Conservation (phyloP, 257 asterid genomes). For the Marsdenia floribunda region DNA sequence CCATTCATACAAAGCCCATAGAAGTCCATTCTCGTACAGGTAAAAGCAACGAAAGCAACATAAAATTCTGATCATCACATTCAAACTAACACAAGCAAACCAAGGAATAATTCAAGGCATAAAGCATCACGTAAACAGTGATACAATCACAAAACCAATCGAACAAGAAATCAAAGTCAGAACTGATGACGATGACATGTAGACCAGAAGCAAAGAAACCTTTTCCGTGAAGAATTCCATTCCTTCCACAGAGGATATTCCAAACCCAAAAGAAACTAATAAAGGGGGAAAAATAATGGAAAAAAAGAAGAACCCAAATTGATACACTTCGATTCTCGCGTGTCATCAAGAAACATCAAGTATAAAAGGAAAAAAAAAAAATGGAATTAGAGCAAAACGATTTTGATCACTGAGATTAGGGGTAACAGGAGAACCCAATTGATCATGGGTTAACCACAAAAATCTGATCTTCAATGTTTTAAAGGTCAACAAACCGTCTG, state of each 20-base stretch:
- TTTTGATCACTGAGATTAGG: slow-evolving; percentile 6
- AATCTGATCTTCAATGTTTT: slow-evolving; percentile 33
- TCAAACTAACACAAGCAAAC: neutral
- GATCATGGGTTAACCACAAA: slow-evolving; percentile 42
- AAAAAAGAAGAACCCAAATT: slow-evolving; percentile 15
- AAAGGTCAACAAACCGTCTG: slow-evolving; percentile 21
- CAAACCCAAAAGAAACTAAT: slow-evolving; percentile 27
- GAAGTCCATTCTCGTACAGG: neutral
- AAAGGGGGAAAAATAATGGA: neutral
- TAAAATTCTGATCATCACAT: slow-evolving; percentile 2
- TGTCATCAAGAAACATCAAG: slow-evolving; percentile 20
- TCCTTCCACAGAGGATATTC: slow-evolving; percentile 46
- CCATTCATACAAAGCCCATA: neutral
- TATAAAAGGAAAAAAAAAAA: neutral
- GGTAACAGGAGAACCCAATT: slow-evolving; percentile 12
- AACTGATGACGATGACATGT: slow-evolving; percentile 24
- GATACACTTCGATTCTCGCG: slow-evolving; percentile 18
- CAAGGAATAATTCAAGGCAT: neutral
- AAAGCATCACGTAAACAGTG: slow-evolving; percentile 4
- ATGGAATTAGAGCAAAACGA: neutral
- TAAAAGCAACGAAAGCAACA: neutral
- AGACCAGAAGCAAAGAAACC: slow-evolving; percentile 32
- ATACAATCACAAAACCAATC: slow-evolving; percentile 8
- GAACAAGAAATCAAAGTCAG: slow-evolving; percentile 13
- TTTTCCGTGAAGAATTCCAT: slow-evolving; percentile 47